Base-by-base conservation (phyloP, 1,284 basidiomycete species). In the Cystobasidium pallidum region DNA sequence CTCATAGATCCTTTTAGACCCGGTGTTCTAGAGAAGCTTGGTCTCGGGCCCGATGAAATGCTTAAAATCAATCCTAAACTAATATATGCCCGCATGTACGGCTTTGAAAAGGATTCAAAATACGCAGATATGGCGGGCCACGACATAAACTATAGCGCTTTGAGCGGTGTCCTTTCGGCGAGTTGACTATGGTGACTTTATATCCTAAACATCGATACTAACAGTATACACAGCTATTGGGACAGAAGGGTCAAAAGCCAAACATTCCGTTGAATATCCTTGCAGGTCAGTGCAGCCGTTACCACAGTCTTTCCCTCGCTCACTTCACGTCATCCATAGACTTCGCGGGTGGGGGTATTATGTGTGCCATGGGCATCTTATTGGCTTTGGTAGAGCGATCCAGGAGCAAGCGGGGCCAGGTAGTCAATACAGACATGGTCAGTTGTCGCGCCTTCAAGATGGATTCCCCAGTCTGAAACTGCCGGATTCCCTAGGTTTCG, bases 131-230 rank as follows among this genome's bases (percentile, higher is more conserved):
- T 80, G 80, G 81, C 81, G 0, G 81, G 81, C 26, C 91, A 92
- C 78, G 91, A 93, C 78, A 86, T 92, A 76, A 92, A 92, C 79
- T 93, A 92, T 79, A 84, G 92, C n/a, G 91, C 91, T 10, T 83
- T 91, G 32, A 90, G 88, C 74, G 91, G 91, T 0, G 84, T 89
- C 4, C 82, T 92, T 11, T 87, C 88, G n/a, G 89, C 89, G 77
- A 74, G 86, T 79, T 52, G 51, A 43, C 54, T 45, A 30, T 32
- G 39, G 55, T 4, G 36, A 7, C 36, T 6, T 13, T 7, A 13
- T 3, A 54, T 68, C 10, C 30, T 24, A 19, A 49, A 7, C 26
- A 19, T 51, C 26, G 6, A 21, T 30, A 39, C 52, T 58, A 15
- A 34, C n/a, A 24, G 59, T 28, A 15, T 21, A 3, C 71, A 0